Evolutionary conservation across 78 protist genomes (phyloP).

Genomic region (Tieghemostelium lacteum): DNA sequence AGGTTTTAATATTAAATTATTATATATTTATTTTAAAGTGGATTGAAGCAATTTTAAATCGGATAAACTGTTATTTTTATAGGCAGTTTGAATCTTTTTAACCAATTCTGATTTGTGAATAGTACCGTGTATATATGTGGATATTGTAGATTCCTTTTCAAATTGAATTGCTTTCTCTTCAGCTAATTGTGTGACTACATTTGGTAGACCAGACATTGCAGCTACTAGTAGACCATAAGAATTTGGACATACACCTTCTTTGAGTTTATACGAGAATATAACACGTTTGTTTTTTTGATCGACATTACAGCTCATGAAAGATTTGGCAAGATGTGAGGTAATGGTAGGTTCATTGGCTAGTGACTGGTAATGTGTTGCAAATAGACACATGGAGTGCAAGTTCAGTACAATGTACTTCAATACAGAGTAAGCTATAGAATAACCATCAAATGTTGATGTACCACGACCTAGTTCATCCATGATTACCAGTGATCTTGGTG

Average conservation of each 20-base stretch:
- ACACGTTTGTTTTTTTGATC: constrained; percentile 84
- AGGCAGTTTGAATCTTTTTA: not conserved
- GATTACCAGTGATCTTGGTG: constrained; percentile 94
- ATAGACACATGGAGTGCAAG: constrained; percentile 89
- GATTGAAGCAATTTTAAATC: not conserved
- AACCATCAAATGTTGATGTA: constrained; percentile 96
- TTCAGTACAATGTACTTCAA: constrained; percentile 44
- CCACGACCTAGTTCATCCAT: constrained; percentile 99
- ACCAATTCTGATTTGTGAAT: constrained; percentile 19
- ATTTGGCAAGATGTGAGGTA: constrained; percentile 22
- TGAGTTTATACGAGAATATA: constrained; percentile 92
- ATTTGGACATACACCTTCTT: constrained; percentile 87
- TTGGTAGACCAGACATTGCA: constrained; percentile 91
- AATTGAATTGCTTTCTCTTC: constrained; percentile 68
- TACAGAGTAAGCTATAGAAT: constrained; percentile 91
- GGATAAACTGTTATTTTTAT: not conserved
- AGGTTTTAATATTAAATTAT: too few species aligned
- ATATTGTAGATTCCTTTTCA: constrained; percentile 65
- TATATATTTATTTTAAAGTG: too few species aligned
- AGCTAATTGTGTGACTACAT: constrained; percentile 69
- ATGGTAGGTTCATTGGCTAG: constrained; percentile 87
- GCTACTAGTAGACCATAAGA: constrained; percentile 97
- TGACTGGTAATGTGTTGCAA: constrained; percentile 98
- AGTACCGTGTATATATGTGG: constrained; percentile 51
- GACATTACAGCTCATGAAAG: constrained; percentile 89